Evolutionary conservation across 208 protist genomes (phyloP).

Genomic region (Leishmania mexicana): DNA sequence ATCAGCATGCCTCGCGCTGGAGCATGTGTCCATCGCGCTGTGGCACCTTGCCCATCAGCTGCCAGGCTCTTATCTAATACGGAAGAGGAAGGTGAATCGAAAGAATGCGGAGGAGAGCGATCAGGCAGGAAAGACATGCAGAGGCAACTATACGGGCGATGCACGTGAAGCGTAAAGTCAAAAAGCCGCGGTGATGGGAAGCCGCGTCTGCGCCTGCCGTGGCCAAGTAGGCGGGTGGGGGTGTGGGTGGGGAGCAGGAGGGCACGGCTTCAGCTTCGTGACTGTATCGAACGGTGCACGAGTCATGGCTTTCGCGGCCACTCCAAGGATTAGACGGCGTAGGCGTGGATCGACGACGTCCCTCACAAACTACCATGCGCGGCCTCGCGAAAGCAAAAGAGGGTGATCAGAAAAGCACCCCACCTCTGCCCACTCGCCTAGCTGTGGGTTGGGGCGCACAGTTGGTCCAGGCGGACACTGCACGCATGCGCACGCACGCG

Average conservation of each 20-base stretch:
- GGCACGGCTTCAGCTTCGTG: neutral
- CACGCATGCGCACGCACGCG: neutral
- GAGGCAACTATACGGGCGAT: neutral
- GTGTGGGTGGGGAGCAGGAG: neutral
- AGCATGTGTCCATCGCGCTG: slow-evolving; percentile 1
- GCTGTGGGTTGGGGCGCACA: neutral
- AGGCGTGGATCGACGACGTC: neutral
- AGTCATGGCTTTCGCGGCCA: neutral
- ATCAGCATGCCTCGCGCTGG: neutral
- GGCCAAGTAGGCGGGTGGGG: too few relatives aligned
- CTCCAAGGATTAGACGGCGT: neutral
- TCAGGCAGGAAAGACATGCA: neutral
- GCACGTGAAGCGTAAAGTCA: neutral
- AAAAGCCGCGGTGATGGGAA: neutral
- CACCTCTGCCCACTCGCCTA: neutral
- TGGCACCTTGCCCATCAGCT: neutral
- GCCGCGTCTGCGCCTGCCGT: neutral
- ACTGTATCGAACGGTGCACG: neutral
- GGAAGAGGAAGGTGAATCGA: neutral
- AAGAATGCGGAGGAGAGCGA: neutral
- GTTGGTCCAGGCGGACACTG: neutral
- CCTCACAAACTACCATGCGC: neutral
- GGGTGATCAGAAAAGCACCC: neutral
- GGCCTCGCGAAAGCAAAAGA: neutral
- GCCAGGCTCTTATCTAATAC: neutral